Base-by-base conservation (phyloP, 1,284 basidiomycete species). In the Pseudozyma sp. region DNA sequence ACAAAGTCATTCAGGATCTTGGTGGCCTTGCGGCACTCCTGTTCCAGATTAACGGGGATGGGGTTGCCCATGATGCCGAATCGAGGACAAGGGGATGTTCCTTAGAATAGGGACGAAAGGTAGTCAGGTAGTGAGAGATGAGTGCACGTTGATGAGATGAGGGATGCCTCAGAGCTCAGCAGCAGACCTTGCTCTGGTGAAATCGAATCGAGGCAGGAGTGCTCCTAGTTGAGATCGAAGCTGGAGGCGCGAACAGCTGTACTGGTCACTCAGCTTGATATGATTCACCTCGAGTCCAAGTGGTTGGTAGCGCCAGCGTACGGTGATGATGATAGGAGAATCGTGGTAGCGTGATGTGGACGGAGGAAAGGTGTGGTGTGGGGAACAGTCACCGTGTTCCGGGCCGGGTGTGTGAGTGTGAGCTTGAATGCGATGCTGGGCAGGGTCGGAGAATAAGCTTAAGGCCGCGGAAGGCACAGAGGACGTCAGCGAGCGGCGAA, bases 1-100 rank as follows among this genome's bases (percentile, higher is more conserved):
- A 82, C 81, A 48, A 85, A 83, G 25, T 77, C 74, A 52, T 77
- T 76, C 36, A 84, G 66, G 50, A 84, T 83, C 70, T 83, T 68
- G 50, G 86, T 84, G 3, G 88, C 88, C 79, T 89, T 89, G n/a
- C 84, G 75, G 70, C 88, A 87, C 71, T 89, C 88, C 35, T 87
- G 85, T n/a, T 86, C 83, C 6, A 89, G 79, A 13, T 85, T 76
- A 8, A 87, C 86, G 78, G 85, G 81, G 12, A 86, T 70, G 0
- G 85, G 85, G 39, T 85, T 85, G 16, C 76, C 79, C 79, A 81
- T 81, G 45, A 13, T 56, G 67, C 21, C 56, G 38, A 31, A 5
- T 14, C 25, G 16, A 39, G 9, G 25, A 6, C 9, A 14, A 39
- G 34, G 39, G 14, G 31, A 45, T n/a, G 44, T 10, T 45, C 11